Percentiles rank a stretch among this genome's conserved stretches.
Conservation (phyloP, 2,329 filamentous ascomycete genomes). For the Phaeosphaeria sp. region DNA sequence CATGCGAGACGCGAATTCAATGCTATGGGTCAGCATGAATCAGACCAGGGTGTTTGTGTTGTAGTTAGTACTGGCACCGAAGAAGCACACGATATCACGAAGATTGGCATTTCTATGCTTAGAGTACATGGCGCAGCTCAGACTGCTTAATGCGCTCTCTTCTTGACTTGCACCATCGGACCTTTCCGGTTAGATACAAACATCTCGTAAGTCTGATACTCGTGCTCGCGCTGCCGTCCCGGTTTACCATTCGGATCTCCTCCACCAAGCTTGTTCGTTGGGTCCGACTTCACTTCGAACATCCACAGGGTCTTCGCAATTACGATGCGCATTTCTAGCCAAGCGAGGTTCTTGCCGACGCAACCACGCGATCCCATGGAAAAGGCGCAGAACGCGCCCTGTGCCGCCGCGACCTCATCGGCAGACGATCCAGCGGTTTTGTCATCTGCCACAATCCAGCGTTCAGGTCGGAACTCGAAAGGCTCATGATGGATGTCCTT, state of each 20-base stretch:
- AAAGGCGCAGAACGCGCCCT: conserved; percentile 31
- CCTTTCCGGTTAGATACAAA: conserved; percentile 42
- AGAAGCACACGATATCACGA: no score
- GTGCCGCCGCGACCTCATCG: conserved; percentile 20
- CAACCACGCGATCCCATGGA: conserved; percentile 35
- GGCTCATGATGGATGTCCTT: conserved; percentile 23
- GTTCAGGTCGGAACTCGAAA: conserved; percentile 33
- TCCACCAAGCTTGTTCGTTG: conserved; percentile 29
- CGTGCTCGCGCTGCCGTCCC: conserved; percentile 24
- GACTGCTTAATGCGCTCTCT: conserved; percentile 6
- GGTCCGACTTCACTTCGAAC: conserved; percentile 31
- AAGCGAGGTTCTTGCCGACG: conserved; percentile 41
- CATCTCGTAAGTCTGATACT: conserved; percentile 37
- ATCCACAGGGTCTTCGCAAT: conserved; percentile 34
- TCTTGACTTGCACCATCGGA: conserved; percentile 36
- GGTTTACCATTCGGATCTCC: conserved; percentile 20
- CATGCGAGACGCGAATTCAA: no score
- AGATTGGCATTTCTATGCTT: no score
- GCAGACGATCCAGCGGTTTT: conserved; percentile 9
- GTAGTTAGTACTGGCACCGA: no score
- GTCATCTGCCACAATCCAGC: conserved; percentile 30
- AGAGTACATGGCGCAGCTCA: no score
- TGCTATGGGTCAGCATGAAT: no score
- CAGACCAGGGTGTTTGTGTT: no score
- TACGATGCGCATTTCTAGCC: conserved; percentile 34